Evolutionary conservation across 2,329 filamentous ascomycete genomes (phyloP), one percentile per base, ranked within the genome.

Genomic region (Lachnellula cervina): DNA sequence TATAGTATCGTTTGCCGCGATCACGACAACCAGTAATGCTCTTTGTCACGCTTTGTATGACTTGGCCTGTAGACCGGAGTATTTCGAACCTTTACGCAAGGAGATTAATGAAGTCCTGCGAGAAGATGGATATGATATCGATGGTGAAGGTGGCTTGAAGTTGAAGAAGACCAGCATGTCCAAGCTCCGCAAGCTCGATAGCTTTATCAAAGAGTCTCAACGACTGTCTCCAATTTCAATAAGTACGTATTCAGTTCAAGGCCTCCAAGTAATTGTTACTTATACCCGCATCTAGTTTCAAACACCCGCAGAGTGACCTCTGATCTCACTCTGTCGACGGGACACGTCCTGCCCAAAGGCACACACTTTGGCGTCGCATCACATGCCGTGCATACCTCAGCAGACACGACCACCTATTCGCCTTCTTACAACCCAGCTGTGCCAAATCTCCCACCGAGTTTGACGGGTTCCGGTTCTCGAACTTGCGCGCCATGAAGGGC

Each of bases 31-130:
- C 0, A 74, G 75, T 0, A 64, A 76, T 46, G 71, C 75, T 0
- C 60, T 73, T 0, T 77, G 76, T 1, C 68, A 81, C 72, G 56
- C 76, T 61, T 73, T 85, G 48, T 82, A 79, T 62, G 77, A 80
- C 54, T 65, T 86, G 3, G 76, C 75, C 0, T 72, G 76, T 3
- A 61, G 71, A 9, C 80, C 79, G 0, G 76, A 82, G 32, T 72
- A 79, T 19, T 57, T 64, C 8, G 47, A 58, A 35, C 59, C 58
- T 17, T 54, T 69, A 1, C 59, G 61, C 2, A 56, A 68, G 8
- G 65, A 68, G 45, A 64, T 69, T 5, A 25, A 65, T 6, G 38
- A 62, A 16, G 61, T 60, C 68, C 54, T 65, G 11, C 44, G 47
- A 7, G 55, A 80, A 35, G 70, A 77, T 5, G 73, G 76, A 11